Base-by-base conservation (phyloP, 1,139 yeast species). In the Blastobotrys petasosporus region DNA sequence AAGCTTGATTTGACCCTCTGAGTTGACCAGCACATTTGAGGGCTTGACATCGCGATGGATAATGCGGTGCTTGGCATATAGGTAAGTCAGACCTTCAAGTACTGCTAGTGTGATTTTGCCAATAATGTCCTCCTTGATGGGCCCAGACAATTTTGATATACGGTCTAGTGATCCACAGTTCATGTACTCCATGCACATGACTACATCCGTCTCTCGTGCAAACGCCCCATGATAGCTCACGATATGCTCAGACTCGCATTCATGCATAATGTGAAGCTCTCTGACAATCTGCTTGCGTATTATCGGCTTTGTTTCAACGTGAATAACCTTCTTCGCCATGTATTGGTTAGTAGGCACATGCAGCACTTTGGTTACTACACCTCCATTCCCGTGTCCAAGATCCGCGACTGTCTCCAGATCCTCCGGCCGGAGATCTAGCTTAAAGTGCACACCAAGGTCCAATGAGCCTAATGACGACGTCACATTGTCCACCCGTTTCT, bases 11-110 rank as follows among this genome's bases (percentile, higher is more conserved):
- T 80, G 82, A 16, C 96, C 96, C 52, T 75, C 76, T 37, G 86
- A 81, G 50, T 85, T 85, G 65, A 88, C 75, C 47, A 87, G 67
- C 4, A 85, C 92, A 62, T 90, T 90, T 9, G 94, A 83, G 0
- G 97, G 97, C 62, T 90, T 90, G 53, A 90, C 84, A 61, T 90
- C 97, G 52, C 97, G 75, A 63, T 92, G 98, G 48, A 92, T 85
- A 57, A 92, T 90, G 50, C 87, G 79, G 61, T 88, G 94, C 45
- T 77, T 74, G 43, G 83, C 78, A 64, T 88, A 90, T 36, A 92
- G 70, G 61, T 90, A 92, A 41, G 80, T 79, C 48, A 92, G 70
- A 0, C 97, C 97, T 29, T 82, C 79, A 9, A 90, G 71, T 1
- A 92, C 90, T 6, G 88, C 80, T 54, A 69, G 82, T 11, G 94